These are phyloP conservation scores for Hypoxylon sp. DNA, from an alignment of 2,329 filamentous ascomycete species.

Conservation along the genomic window DNA sequence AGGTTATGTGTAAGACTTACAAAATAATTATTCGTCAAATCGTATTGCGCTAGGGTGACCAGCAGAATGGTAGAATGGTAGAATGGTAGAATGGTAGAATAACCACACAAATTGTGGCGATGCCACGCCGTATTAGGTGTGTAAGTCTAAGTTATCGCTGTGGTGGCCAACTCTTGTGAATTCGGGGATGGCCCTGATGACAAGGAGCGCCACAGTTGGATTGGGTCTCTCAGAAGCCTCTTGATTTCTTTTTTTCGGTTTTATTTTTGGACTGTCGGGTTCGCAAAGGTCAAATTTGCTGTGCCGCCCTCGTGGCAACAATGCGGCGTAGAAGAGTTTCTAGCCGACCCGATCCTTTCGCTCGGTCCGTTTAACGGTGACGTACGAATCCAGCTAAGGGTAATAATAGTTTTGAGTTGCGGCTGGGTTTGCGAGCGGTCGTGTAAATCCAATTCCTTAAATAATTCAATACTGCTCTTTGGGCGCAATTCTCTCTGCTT, in stretches of 20 bases:
- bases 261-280: slow-evolving; percentile 31
- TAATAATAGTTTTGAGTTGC: slow-evolving; percentile 22
- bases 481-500: slow-evolving; percentile 11
- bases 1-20: slow-evolving; percentile 32
- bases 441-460: slow-evolving; percentile 15
- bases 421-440: slow-evolving; percentile 5
- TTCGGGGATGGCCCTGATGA: slow-evolving; percentile 15
- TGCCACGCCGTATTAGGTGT: slow-evolving; percentile 6
- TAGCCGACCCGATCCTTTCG: slow-evolving; percentile 41
- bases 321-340: slow-evolving; percentile 32
- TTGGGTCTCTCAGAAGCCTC: neutral
- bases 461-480: slow-evolving; percentile 7
- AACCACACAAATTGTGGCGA: slow-evolving; percentile 23
- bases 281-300: slow-evolving; percentile 27
- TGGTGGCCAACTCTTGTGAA: neutral
- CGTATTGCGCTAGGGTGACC: slow-evolving; percentile 16
- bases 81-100: slow-evolving; percentile 3
- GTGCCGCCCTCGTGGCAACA: slow-evolving; percentile 37
- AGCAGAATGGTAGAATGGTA: slow-evolving; percentile 10
- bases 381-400: slow-evolving; percentile 12
- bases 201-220: slow-evolving; percentile 20
- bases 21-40: slow-evolving; percentile 19
- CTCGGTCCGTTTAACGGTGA: slow-evolving; percentile 39
- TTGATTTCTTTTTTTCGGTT: slow-evolving; percentile 3
- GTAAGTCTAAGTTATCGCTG: slow-evolving; percentile 8